Percentiles rank a stretch among this genome's conserved stretches.
Evolutionary conservation across 371 early-diverging fungal species (phyloP).

Genomic region (Mortierella sp.): DNA sequence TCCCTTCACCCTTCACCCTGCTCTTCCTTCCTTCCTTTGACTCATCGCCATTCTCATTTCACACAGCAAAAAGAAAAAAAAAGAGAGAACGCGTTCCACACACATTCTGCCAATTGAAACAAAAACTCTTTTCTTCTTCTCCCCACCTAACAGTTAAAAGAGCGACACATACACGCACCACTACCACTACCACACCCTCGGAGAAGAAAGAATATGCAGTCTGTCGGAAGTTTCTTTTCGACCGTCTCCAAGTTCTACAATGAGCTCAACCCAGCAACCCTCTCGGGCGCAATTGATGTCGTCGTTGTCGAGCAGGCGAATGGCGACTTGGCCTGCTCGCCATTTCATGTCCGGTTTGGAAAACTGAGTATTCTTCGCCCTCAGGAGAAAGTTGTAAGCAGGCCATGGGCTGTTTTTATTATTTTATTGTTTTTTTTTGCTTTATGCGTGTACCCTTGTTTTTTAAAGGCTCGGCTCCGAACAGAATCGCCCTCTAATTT

Average conservation of each 20-base stretch:
- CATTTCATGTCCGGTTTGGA: constrained; percentile 99
- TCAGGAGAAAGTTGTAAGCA: constrained; percentile 78
- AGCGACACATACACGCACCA: neutral
- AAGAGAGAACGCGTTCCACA: neutral
- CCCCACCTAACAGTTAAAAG: neutral
- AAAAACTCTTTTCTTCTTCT: neutral
- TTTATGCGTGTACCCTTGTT: neutral
- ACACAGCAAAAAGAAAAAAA: neutral
- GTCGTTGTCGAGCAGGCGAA: constrained; percentile 91
- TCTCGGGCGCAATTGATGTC: constrained; percentile 99
- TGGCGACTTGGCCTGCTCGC: constrained; percentile 91
- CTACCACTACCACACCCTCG: neutral
- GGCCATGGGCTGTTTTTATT: neutral
- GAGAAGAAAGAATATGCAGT: constrained; percentile 65
- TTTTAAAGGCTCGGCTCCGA: neutral
- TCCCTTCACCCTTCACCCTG: neutral
- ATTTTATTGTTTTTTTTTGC: neutral
- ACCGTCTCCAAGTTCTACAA: constrained; percentile 95
- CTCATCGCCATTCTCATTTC: neutral
- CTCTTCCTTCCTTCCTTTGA: constrained; percentile 1
- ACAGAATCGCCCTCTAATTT: too few relatives aligned
- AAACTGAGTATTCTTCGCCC: constrained; percentile 94
- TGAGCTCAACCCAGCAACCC: constrained; percentile 97
- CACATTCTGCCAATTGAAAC: neutral
- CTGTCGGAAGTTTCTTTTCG: constrained; percentile 75